A percentile compares a stretch with the other conserved stretches of the same genome.
phyloP scores from a whole-genome alignment of 208 protist species.

The Trypanosoma theileri region DNA sequence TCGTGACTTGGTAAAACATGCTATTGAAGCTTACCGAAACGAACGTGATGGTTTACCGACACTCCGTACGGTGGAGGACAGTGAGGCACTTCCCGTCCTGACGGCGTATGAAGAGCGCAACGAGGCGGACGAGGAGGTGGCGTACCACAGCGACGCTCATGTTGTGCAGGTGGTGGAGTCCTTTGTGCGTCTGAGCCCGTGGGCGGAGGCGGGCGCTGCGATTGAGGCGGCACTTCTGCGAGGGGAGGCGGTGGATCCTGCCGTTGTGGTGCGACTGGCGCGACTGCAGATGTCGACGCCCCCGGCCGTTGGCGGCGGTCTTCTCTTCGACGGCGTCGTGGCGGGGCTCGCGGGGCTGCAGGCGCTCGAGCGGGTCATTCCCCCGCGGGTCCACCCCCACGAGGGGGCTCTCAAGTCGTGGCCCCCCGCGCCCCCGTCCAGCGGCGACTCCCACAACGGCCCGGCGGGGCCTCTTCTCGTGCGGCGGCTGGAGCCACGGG shows the following conservation, averaged over 20 bases:
- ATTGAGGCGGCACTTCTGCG: constrained; percentile 41
- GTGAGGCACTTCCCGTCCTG: constrained; percentile 8
- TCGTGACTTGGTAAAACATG: constrained; percentile 34
- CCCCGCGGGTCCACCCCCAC: constrained; percentile 18
- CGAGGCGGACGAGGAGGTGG: constrained; percentile 24
- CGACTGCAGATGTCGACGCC: constrained; percentile 47
- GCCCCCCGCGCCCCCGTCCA: constrained; percentile 2
- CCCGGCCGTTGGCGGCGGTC: constrained; percentile 31
- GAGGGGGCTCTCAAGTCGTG: constrained; percentile 7
- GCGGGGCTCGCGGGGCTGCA: constrained; percentile 33
- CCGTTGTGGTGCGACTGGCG: constrained; percentile 44
- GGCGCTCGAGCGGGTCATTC: constrained; percentile 17
- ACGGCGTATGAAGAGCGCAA: constrained; percentile 20
- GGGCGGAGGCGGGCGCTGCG: constrained; percentile 40
- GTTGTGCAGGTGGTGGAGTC: constrained; percentile 18
- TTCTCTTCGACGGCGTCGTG: constrained; percentile 73
- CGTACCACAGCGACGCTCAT: constrained; percentile 21
- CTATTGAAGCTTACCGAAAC: constrained; percentile 17
- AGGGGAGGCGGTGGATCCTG: constrained; percentile 46
- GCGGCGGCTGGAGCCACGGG: constrained; percentile 9
- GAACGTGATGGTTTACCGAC: constrained; percentile 22
- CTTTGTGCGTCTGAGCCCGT: constrained; percentile 27
- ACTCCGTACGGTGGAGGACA: constrained; percentile 19
- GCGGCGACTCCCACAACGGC: not conserved
- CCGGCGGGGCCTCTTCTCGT: constrained; percentile 16